Percentiles rank a stretch among this genome's conserved stretches.
These are phyloP conservation scores for Agapanthus africanus DNA, from an alignment of 106 monocot genomes.

Conservation along the genomic window DNA sequence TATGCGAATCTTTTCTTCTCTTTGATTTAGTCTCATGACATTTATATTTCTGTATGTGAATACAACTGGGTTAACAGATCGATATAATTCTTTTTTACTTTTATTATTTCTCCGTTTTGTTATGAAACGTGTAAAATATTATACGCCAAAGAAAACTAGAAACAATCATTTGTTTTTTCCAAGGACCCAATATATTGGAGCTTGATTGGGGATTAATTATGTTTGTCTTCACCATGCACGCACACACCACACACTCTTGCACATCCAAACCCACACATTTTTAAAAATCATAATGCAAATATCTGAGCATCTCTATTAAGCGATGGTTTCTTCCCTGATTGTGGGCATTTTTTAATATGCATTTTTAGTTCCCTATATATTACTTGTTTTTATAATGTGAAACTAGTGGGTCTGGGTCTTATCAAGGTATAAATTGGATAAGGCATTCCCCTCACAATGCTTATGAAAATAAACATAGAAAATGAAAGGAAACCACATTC, in stretches of 20 bases:
- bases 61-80: too few species aligned
- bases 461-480: not conserved
- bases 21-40: too few species aligned
- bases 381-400: not conserved
- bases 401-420: not conserved
- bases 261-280: not conserved
- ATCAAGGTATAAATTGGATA: not conserved
- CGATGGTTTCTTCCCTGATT: not conserved
- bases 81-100: too few species aligned
- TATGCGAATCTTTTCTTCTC: too few species aligned
- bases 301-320: not conserved
- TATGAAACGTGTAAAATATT: too few species aligned
- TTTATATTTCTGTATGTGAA: too few species aligned
- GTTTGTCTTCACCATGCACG: too few species aligned
- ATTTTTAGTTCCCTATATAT: not conserved
- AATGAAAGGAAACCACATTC: not conserved
- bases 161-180: too few species aligned
- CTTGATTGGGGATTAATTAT: too few species aligned
- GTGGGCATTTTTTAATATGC: not conserved
- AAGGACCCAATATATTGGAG: too few species aligned
- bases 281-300: not conserved
- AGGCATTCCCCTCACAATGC: not conserved
- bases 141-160: too few species aligned
- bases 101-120: too few species aligned
- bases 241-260: not conserved